Percentiles rank a stretch among this genome's conserved stretches.
These are phyloP conservation scores for Fusarium falciforme DNA, from an alignment of 2,329 filamentous ascomycete genomes.

Conservation along the genomic window DNA sequence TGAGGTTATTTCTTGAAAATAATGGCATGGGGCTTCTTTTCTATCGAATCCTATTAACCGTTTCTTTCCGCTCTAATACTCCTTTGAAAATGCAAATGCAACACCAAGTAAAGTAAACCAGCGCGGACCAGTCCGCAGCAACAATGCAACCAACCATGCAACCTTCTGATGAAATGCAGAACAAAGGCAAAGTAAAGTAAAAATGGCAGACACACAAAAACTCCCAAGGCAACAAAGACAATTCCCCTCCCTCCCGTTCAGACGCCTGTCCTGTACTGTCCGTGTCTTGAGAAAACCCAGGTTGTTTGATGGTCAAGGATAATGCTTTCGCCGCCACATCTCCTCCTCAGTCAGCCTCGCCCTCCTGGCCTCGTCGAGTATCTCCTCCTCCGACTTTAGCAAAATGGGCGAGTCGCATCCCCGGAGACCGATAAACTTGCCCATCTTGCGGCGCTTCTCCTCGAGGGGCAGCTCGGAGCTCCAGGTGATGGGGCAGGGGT, in stretches of 20 bases:
- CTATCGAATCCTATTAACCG: slow-evolving; percentile 24
- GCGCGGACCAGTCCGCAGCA: slow-evolving; percentile 32
- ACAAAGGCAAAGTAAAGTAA: slow-evolving; percentile 13
- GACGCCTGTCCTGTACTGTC: slow-evolving; percentile 1
- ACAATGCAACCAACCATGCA: slow-evolving; percentile 17
- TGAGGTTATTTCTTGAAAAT: slow-evolving; percentile 29
- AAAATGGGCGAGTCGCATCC: slow-evolving; percentile 60
- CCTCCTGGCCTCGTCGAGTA: slow-evolving; percentile 56
- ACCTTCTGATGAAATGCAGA: slow-evolving; percentile 20
- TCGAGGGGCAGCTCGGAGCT: slow-evolving; percentile 62
- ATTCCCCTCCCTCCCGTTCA: background rate
- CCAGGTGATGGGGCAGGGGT: slow-evolving; percentile 78
- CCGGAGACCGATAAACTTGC: slow-evolving; percentile 77
- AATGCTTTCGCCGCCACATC: slow-evolving; percentile 59
- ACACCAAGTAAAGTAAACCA: slow-evolving; percentile 21
- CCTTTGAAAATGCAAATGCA: slow-evolving; percentile 43
- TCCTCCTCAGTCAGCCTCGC: slow-evolving; percentile 58
- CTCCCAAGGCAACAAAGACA: slow-evolving; percentile 5
- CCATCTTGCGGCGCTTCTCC: slow-evolving; percentile 79
- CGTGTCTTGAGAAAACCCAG: background rate
- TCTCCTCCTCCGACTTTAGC: slow-evolving; percentile 60
- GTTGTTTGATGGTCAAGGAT: slow-evolving; percentile 36
- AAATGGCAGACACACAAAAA: background rate
- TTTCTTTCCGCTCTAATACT: slow-evolving; percentile 20
- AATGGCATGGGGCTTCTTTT: slow-evolving; percentile 35